These are phyloP conservation scores for Daucus carota DNA, from an alignment of 129 eudicot species.

Conservation along the genomic window DNA sequence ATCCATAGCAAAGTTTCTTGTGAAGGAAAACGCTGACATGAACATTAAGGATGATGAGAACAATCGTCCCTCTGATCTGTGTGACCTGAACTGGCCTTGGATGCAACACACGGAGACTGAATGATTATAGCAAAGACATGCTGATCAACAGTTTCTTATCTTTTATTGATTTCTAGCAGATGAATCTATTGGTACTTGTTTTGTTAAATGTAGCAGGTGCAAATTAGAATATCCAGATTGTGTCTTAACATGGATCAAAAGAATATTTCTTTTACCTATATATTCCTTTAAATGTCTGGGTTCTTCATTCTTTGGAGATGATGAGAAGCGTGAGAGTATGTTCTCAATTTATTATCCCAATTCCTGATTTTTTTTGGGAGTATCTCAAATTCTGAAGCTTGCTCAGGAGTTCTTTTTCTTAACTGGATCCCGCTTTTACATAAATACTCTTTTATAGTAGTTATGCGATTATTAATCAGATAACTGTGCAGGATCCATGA, in stretches of 20 bases:
- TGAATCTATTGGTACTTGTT: neutral
- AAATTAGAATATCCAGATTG: neutral
- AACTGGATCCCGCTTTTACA: no score
- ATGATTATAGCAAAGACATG: neutral
- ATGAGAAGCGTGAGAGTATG: neutral
- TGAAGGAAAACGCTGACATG: slow-evolving; percentile 65
- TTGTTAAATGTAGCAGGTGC: neutral
- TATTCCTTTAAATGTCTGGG: neutral
- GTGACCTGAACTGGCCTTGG: slow-evolving; percentile 75
- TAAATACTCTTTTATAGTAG: no score
- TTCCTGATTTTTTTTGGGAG: no score
- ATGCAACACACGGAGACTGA: slow-evolving; percentile 26
- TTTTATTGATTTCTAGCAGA: neutral
- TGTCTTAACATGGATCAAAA: neutral
- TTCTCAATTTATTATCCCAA: neutral
- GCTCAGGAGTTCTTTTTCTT: no score
- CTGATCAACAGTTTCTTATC: slow-evolving; percentile 7
- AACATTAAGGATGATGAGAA: slow-evolving; percentile 68
- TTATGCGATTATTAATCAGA: no score
- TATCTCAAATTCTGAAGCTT: no score
- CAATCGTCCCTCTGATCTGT: slow-evolving; percentile 57
- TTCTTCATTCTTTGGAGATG: neutral
- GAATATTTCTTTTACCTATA: neutral
- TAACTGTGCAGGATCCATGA: no score
- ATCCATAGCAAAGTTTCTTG: slow-evolving; percentile 68